These are phyloP conservation scores for Fusarium sp. DNA, from an alignment of 2,329 filamentous ascomycete species.

Conservation along the genomic window DNA sequence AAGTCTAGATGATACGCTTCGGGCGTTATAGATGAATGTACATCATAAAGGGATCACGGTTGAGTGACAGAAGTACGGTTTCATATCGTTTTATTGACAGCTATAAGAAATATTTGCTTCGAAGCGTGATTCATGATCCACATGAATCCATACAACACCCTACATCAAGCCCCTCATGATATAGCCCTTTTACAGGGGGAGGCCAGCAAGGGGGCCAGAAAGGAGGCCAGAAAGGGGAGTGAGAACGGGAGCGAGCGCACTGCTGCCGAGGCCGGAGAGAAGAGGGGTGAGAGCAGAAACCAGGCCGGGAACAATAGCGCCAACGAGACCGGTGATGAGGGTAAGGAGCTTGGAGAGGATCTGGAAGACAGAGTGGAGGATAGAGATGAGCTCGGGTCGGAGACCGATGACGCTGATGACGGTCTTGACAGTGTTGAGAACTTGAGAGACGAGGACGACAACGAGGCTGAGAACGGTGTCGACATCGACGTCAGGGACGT, in stretches of 20 bases:
- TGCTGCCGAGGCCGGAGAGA: slow-evolving; percentile 46
- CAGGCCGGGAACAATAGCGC: slow-evolving; percentile 45
- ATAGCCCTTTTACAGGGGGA: slow-evolving; percentile 19
- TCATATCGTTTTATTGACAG: slow-evolving; percentile 12
- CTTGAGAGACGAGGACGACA: slow-evolving; percentile 32
- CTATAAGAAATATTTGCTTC: slow-evolving; percentile 16
- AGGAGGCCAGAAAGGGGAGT: slow-evolving; percentile 46
- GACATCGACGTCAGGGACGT: slow-evolving; percentile 44
- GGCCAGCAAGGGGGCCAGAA: slow-evolving; percentile 43
- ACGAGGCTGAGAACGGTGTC: slow-evolving; percentile 44
- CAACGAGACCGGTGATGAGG: slow-evolving; percentile 44
- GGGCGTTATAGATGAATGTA: no score
- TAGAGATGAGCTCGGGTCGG: slow-evolving; percentile 42
- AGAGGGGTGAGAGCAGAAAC: slow-evolving; percentile 47
- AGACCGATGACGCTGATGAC: slow-evolving; percentile 46
- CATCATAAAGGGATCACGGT: not conserved
- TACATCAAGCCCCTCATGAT: not conserved
- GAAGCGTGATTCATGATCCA: not conserved
- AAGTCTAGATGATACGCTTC: no score
- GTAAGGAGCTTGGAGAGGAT: slow-evolving; percentile 47
- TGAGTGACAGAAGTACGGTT: not conserved
- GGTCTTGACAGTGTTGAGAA: slow-evolving; percentile 45
- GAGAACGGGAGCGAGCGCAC: slow-evolving; percentile 47
- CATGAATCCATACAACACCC: slow-evolving; percentile 8
- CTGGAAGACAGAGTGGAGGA: slow-evolving; percentile 49